Base-by-base conservation (phyloP, 495 filamentous ascomycete species). In the Penicillium verhagenii region DNA sequence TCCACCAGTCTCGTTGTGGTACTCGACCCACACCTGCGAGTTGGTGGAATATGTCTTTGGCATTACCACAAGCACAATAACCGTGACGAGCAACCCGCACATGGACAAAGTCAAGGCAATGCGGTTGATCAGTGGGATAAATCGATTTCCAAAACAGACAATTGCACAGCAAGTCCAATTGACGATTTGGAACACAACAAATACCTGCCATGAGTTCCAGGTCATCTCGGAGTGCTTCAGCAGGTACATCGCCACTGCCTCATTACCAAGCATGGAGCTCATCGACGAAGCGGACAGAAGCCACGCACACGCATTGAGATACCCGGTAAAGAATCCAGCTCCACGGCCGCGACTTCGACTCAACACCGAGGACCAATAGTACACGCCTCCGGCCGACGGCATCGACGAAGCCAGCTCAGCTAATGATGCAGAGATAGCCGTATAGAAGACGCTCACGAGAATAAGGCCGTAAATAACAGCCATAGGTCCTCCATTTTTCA, bases 301-400 rank as follows among this genome's bases (percentile, higher is more conserved):
- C 87, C 87, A 90, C 16, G 82, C 89, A 57, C 86, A 85, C 62
- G 86, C 86, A 64, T 92, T 92, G 57, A 87, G 74, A 68, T 81
- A 87, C 11, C 89, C 89, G 0, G 86, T 82, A 57, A 89, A 90
- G 64, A 83, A 92, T 13, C 89, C 87, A 16, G 80, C 59, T 2
- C 79, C 60, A 6, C 84, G 75, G 14, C 88, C 88, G 52, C 77
- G 83, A 23, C 70, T 77, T 1, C 78, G 80, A 1, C 88, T 88
- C 4, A 88, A 81, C 2, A 91, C 78, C 0, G 86, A 85, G 0
- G 87, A 87, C 88, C 88, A 91, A 67, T 92, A 88, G 66, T 91
- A 91, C 6, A 91, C 89, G 35, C 90, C 88, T n/a, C 85, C 87
- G 7, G 85, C 81, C 0, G 88, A 90, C 1, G 90, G 90, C 58